Conservation (phyloP, 257 asterid species). For the Scutellaria baicalensis region DNA sequence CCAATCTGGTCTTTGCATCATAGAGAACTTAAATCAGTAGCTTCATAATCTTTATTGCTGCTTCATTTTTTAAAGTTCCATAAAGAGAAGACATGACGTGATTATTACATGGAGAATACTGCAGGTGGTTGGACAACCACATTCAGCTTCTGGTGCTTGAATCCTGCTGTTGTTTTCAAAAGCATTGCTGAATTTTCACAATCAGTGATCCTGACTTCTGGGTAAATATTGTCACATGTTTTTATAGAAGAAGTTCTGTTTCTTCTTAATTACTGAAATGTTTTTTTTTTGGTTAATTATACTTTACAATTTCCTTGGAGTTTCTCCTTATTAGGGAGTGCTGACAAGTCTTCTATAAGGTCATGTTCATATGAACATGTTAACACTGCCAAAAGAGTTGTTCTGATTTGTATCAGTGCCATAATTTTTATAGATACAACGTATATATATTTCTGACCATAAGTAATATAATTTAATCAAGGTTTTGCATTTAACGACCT, state of each 20-base stretch:
- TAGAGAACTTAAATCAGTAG: not conserved
- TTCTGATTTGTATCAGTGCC: conserved; percentile 3
- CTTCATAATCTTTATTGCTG: conserved; percentile 7
- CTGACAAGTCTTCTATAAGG: not conserved
- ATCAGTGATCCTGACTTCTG: conserved; percentile 94
- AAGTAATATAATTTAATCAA: not conserved
- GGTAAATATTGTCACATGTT: conserved; percentile 45
- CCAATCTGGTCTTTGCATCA: not conserved
- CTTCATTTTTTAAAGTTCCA: conserved; percentile 12
- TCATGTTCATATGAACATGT: not conserved
- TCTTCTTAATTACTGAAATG: not conserved
- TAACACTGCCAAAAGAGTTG: not conserved
- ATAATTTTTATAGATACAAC: not conserved
- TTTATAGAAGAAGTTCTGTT: not conserved
- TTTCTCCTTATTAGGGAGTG: conserved; percentile 1
- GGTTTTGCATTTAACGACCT: not conserved
- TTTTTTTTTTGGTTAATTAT: not conserved
- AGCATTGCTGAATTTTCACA: conserved; percentile 69
- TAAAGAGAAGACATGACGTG: conserved; percentile 1
- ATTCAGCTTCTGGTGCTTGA: conserved; percentile 88
- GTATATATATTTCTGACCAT: not conserved
- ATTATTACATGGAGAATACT: conserved; percentile 16
- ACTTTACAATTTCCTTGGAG: not conserved
- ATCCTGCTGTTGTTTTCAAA: conserved; percentile 90
- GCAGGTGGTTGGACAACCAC: conserved; percentile 54